Evolutionary conservation across 2,329 filamentous ascomycete species (phyloP).

Genomic region (Trichoderma breve): DNA sequence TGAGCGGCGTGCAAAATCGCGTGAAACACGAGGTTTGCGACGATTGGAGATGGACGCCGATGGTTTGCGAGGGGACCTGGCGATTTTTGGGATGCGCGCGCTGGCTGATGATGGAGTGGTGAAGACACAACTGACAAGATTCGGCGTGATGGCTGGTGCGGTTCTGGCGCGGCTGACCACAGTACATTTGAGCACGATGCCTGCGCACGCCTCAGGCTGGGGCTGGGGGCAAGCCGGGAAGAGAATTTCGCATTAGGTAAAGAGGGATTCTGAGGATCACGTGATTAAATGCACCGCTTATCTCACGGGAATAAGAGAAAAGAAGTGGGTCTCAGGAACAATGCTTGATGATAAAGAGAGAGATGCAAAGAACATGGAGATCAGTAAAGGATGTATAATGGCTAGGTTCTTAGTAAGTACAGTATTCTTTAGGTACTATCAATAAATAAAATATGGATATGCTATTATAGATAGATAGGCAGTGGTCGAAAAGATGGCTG

Average conservation of each 20-base stretch:
- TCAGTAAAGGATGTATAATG: too few relatives aligned
- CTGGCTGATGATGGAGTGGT: slow-evolving; percentile 54
- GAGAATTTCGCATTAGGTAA: slow-evolving; percentile 11
- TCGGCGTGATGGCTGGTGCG: slow-evolving; percentile 49
- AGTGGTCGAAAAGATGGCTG: too few relatives aligned
- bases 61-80: slow-evolving; percentile 58
- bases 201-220: slow-evolving; percentile 32
- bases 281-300: background rate
- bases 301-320: background rate
- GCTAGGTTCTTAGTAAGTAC: too few relatives aligned
- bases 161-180: slow-evolving; percentile 37
- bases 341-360: background rate
- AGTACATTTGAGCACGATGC: slow-evolving; percentile 47
- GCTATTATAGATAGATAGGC: too few relatives aligned
- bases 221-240: background rate
- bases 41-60: slow-evolving; percentile 56
- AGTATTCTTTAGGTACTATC: too few relatives aligned
- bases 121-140: slow-evolving; percentile 53
- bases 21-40: slow-evolving; percentile 53
- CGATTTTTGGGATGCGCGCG: slow-evolving; percentile 62
- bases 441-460: background rate
- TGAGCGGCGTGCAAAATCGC: slow-evolving; percentile 51
- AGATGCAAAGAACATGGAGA: background rate
- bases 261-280: background rate
- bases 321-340: background rate